phyloP scores from a whole-genome alignment of 768 basidiomycete species.

The Phaeotremella skinneri region DNA sequence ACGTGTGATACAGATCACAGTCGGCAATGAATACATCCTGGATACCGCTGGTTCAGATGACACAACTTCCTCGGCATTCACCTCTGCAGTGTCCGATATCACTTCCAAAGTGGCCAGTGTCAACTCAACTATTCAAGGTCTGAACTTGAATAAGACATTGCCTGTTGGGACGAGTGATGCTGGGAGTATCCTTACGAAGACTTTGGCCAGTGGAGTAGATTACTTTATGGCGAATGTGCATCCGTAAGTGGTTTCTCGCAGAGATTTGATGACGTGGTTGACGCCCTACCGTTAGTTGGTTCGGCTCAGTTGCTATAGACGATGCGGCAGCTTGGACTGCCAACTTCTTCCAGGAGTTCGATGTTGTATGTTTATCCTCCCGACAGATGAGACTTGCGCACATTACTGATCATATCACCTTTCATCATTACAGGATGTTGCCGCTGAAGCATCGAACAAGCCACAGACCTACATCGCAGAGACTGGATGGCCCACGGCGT shows the following conservation, averaged over 20 bases:
- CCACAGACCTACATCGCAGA: slow-evolving; percentile 90
- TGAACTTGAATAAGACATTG: slow-evolving; percentile 64
- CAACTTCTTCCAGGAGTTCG: slow-evolving; percentile 68
- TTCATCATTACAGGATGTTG: slow-evolving; percentile 44
- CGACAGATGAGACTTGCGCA: background rate
- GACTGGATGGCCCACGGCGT: slow-evolving; percentile 59
- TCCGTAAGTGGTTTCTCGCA: slow-evolving; percentile 53
- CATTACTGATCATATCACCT: background rate
- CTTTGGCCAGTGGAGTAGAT: slow-evolving; percentile 58
- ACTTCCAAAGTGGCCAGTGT: slow-evolving; percentile 59
- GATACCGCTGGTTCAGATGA: slow-evolving; percentile 54
- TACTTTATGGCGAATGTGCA: slow-evolving; percentile 76
- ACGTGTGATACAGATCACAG: slow-evolving; percentile 59
- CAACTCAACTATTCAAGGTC: slow-evolving; percentile 53
- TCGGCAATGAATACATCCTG: slow-evolving; percentile 88
- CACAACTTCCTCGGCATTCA: slow-evolving; percentile 34
- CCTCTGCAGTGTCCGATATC: slow-evolving; percentile 62
- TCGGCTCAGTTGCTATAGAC: slow-evolving; percentile 70
- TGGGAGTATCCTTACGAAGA: slow-evolving; percentile 74
- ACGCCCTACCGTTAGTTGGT: slow-evolving; percentile 58
- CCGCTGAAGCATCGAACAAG: slow-evolving; percentile 62
- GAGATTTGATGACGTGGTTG: background rate
- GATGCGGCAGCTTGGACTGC: slow-evolving; percentile 77
- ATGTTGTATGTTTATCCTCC: slow-evolving; percentile 55
- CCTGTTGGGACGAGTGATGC: slow-evolving; percentile 80